A percentile compares a stretch with the other conserved stretches of the same genome.
Evolutionary conservation across 305 asterid genomes (phyloP).

Genomic region (Fraxinus albicans): DNA sequence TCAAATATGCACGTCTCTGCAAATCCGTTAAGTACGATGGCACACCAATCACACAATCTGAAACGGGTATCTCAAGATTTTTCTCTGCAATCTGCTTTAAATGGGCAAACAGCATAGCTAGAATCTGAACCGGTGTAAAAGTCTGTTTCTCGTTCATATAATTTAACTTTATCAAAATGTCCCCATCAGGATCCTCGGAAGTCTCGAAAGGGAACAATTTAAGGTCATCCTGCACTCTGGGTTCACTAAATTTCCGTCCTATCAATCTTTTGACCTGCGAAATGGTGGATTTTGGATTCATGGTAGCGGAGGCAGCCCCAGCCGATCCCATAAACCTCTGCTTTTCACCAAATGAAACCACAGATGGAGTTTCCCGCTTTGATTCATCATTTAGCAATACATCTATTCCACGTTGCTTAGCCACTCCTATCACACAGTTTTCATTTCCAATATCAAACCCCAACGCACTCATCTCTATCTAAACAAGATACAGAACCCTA

Average conservation of each 20-base stretch:
- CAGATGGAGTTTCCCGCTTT: conserved; percentile 76
- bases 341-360: conserved; percentile 89
- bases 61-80: conserved; percentile 57
- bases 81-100: conserved; percentile 73
- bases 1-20: conserved; percentile 84
- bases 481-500: conserved; percentile 24
- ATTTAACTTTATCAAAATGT: conserved; percentile 61
- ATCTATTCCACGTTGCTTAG: conserved; percentile 83
- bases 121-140: conserved; percentile 71
- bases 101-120: conserved; percentile 86
- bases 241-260: conserved; percentile 62
- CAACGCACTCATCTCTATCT: conserved; percentile 70
- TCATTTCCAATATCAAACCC: conserved; percentile 97
- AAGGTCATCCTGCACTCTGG: conserved; percentile 66
- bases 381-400: conserved; percentile 91
- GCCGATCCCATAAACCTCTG: conserved; percentile 89
- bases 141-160: conserved; percentile 63
- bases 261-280: conserved; percentile 89
- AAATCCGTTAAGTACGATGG: conserved; percentile 82
- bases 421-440: conserved; percentile 84
- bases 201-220: conserved; percentile 72
- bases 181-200: conserved; percentile 76
- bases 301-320: conserved; percentile 90
- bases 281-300: conserved; percentile 88
- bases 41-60: conserved; percentile 76